phyloP scores from a whole-genome alignment of 257 asterid species.

The Ilex asprella region DNA sequence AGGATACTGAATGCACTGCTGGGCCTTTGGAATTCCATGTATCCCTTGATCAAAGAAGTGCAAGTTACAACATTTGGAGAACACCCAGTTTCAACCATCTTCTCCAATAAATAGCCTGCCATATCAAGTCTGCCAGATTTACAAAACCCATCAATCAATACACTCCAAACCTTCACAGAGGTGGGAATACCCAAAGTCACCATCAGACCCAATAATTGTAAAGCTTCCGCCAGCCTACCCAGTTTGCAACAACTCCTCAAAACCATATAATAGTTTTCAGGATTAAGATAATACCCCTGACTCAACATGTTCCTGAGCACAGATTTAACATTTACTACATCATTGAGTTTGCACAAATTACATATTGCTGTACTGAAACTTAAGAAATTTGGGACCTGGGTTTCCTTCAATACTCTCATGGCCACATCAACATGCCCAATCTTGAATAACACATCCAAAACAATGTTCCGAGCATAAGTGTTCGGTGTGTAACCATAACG shows the following conservation, averaged over 20 bases:
- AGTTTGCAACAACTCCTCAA: conserved; percentile 54
- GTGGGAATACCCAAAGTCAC: conserved; percentile 45
- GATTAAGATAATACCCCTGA: conserved; percentile 50
- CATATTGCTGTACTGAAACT: conserved; percentile 55
- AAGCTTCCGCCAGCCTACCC: conserved; percentile 41
- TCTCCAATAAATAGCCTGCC: conserved; percentile 45
- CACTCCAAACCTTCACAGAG: conserved; percentile 51
- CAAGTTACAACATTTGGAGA: conserved; percentile 59
- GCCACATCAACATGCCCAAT: conserved; percentile 41
- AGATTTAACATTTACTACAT: conserved; percentile 28
- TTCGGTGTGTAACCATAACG: conserved; percentile 49
- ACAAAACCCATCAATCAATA: conserved; percentile 45
- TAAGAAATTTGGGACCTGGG: conserved; percentile 53
- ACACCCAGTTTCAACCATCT: conserved; percentile 53
- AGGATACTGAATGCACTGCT: conserved; percentile 52
- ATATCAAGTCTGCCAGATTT: conserved; percentile 48
- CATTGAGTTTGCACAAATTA: conserved; percentile 60
- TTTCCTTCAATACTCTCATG: conserved; percentile 41
- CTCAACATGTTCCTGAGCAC: conserved; percentile 44
- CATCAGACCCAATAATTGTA: conserved; percentile 58
- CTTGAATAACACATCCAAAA: conserved; percentile 59
- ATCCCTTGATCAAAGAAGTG: conserved; percentile 62
- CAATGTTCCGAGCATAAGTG: conserved; percentile 49
- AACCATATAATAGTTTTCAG: conserved; percentile 45
- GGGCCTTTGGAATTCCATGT: conserved; percentile 43